A percentile compares a stretch with the other conserved stretches of the same genome.
phyloP scores from a whole-genome alignment of 108 stramenopile genomes.

The Schizochytrium sp. region DNA sequence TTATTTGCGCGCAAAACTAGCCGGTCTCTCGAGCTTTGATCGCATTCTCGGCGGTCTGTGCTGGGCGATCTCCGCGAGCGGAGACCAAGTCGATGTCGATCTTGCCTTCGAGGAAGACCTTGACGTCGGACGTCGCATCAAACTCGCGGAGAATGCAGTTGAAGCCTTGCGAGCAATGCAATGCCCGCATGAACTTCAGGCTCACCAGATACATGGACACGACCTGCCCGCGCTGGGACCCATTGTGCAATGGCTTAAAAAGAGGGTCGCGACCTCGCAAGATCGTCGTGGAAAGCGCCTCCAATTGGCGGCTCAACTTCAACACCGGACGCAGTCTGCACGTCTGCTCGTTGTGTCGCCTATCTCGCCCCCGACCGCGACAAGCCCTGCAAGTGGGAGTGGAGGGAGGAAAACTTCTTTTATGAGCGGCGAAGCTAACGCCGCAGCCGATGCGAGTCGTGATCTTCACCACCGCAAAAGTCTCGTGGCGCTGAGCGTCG shows the following conservation, averaged over 20 bases:
- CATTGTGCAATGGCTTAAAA: conserved; percentile 8
- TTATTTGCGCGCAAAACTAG: conserved; percentile 19
- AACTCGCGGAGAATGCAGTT: conserved; percentile 19
- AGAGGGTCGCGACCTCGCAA: not conserved
- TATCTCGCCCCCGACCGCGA: too few relatives aligned
- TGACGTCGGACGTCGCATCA: conserved; percentile 16
- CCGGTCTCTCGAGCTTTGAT: conserved; percentile 13
- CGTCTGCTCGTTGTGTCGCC: too few relatives aligned
- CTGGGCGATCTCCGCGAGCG: conserved; percentile 25
- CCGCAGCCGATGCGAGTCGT: too few relatives aligned
- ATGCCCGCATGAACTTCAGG: conserved; percentile 8
- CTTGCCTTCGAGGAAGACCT: conserved; percentile 21
- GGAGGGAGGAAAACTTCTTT: too few relatives aligned
- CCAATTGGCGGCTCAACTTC: not conserved
- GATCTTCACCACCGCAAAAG: too few relatives aligned
- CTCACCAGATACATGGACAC: conserved; percentile 29
- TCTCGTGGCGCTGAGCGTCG: too few relatives aligned
- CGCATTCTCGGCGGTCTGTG: conserved; percentile 27
- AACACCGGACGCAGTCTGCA: not conserved
- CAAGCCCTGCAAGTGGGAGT: too few relatives aligned
- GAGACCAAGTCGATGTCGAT: conserved; percentile 25
- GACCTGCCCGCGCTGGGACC: conserved; percentile 20
- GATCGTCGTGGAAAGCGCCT: not conserved
- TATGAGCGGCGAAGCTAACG: too few relatives aligned
- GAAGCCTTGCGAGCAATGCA: conserved; percentile 22